These are phyloP conservation scores for Glutinoglossum americanum DNA, from an alignment of 495 filamentous ascomycete species.

Conservation along the genomic window DNA sequence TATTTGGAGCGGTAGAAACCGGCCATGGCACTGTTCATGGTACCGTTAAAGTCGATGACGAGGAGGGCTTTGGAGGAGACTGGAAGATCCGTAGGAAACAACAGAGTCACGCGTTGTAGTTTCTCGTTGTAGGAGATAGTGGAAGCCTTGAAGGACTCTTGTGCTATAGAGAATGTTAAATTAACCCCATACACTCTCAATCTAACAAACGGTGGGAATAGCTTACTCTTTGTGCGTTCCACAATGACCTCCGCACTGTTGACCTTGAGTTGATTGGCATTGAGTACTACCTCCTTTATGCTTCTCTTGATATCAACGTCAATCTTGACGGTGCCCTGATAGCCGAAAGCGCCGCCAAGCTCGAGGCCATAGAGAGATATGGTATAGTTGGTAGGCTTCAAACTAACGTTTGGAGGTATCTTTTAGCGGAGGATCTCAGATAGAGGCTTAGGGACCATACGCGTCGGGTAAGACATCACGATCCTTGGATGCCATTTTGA, in stretches of 20 bases:
- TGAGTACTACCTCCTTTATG: constrained; percentile 52
- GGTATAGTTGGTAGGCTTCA: constrained; percentile 71
- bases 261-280: constrained; percentile 43
- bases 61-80: constrained; percentile 37
- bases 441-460: constrained; percentile 15
- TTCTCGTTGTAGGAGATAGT: constrained; percentile 58
- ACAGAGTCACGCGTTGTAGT: constrained; percentile 54
- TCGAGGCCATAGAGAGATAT: constrained; percentile 66
- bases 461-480: constrained; percentile 31
- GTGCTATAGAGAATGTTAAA: background rate
- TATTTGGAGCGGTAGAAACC: constrained; percentile 95
- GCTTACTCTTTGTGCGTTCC: constrained; percentile 21
- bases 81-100: constrained; percentile 45
- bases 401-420: constrained; percentile 20
- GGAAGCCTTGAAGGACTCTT: constrained; percentile 28
- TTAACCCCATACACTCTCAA: background rate
- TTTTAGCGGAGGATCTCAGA: background rate
- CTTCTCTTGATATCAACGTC: constrained; percentile 36
- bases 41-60: constrained; percentile 58
- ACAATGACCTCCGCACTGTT: constrained; percentile 25
- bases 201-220: background rate
- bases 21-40: constrained; percentile 84
- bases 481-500: constrained; percentile 12
- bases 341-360: constrained; percentile 47
- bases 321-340: constrained; percentile 57